A percentile compares a stretch with the other conserved stretches of the same genome.
Conservation (phyloP, 2,329 filamentous ascomycete species). For the Cladorrhinum sp. region DNA sequence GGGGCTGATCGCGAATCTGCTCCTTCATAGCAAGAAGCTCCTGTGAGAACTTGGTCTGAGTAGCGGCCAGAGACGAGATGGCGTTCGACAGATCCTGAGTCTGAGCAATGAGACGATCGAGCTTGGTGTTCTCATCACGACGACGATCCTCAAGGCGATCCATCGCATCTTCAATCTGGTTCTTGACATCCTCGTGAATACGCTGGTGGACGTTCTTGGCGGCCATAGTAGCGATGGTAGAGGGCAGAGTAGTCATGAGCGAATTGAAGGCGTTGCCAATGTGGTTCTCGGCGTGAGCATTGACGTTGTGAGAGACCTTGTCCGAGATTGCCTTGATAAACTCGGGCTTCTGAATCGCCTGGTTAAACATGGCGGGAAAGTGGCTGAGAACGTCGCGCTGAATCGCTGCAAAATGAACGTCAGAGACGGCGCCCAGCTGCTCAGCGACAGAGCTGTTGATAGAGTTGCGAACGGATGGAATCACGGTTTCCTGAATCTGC, state of each 20-base stretch:
- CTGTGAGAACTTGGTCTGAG: conserved; percentile 66
- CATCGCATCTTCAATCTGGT: conserved; percentile 52
- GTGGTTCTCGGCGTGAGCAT: conserved; percentile 66
- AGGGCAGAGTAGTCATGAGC: conserved; percentile 65
- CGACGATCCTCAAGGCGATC: conserved; percentile 50
- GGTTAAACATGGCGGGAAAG: conserved; percentile 64
- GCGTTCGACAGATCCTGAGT: conserved; percentile 66
- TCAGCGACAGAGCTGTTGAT: conserved; percentile 67
- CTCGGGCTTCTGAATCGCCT: conserved; percentile 70
- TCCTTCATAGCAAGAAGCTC: conserved; percentile 49
- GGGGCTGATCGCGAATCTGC: conserved; percentile 26
- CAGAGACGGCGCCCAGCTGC: conserved; percentile 66
- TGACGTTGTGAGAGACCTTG: conserved; percentile 64
- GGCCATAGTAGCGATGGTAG: conserved; percentile 63
- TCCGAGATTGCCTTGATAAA: conserved; percentile 71
- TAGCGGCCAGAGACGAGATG: conserved; percentile 65
- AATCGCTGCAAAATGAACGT: conserved; percentile 62
- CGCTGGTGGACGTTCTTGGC: conserved; percentile 63
- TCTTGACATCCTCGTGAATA: conserved; percentile 65
- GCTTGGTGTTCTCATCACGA: conserved; percentile 58
- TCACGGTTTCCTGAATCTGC: conserved; percentile 70
- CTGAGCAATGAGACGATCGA: conserved; percentile 67
- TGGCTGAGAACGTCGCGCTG: conserved; percentile 70
- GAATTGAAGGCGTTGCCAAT: conserved; percentile 59
- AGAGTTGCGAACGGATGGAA: conserved; percentile 69